Conservation (phyloP, 2,329 filamentous ascomycete species). For the Hypoxylon sp. region DNA sequence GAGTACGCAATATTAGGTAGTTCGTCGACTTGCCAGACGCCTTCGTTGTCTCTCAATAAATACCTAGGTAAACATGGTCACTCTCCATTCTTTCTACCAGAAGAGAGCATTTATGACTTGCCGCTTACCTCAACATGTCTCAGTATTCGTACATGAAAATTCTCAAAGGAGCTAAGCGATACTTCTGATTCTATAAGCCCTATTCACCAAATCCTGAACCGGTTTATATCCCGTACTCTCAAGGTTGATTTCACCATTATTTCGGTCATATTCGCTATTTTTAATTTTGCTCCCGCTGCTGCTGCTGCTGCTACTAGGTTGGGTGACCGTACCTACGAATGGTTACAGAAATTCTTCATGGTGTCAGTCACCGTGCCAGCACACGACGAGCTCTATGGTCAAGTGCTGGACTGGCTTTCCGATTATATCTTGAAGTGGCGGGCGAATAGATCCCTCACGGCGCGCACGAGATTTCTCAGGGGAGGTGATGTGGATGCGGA, state of each 20-base stretch:
- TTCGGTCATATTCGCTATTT: slow-evolving; percentile 10
- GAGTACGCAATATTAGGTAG: neutral
- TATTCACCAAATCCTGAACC: neutral
- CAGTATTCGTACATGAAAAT: neutral
- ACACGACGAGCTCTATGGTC: slow-evolving; percentile 11
- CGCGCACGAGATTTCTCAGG: slow-evolving; percentile 1
- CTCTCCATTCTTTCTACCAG: neutral
- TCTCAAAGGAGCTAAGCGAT: neutral
- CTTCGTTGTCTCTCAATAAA: neutral
- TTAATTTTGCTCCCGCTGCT: neutral
- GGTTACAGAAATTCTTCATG: slow-evolving; percentile 11
- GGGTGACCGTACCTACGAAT: neutral
- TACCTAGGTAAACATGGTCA: neutral
- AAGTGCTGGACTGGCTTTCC: slow-evolving; percentile 7
- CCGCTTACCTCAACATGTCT: neutral
- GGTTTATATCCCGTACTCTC: neutral
- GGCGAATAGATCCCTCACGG: neutral
- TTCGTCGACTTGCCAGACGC: no score
- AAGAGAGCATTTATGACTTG: neutral
- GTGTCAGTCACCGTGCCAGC: neutral
- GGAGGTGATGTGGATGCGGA: neutral
- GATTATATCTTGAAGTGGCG: neutral
- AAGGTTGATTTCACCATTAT: slow-evolving; percentile 10
- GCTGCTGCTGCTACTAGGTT: neutral
- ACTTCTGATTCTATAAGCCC: neutral